Percentiles rank a stretch among this genome's conserved stretches.
Conservation (phyloP, 495 filamentous ascomycete species). For the Pseudevernia furfuracea region DNA sequence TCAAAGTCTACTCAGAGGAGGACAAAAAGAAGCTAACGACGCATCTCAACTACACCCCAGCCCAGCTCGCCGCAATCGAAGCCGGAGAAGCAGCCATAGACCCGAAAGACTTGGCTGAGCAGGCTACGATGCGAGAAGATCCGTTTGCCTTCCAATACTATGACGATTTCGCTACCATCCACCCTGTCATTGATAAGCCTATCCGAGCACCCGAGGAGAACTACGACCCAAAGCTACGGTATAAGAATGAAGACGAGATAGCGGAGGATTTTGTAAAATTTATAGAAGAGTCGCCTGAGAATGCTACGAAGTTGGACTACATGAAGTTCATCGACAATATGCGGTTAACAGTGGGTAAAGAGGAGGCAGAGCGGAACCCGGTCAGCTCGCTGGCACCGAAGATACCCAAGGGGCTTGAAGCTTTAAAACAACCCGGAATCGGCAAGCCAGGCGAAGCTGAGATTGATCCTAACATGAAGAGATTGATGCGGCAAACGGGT, state of each 20-base stretch:
- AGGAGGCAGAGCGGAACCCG: slow-evolving; percentile 44
- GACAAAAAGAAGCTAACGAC: slow-evolving; percentile 56
- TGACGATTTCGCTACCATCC: slow-evolving; percentile 73
- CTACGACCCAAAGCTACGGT: slow-evolving; percentile 51
- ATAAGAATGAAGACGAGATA: slow-evolving; percentile 55
- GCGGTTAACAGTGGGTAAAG: slow-evolving; percentile 45
- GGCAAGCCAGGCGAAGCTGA: slow-evolving; percentile 28
- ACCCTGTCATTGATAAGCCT: slow-evolving; percentile 66
- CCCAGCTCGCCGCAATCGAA: slow-evolving; percentile 77
- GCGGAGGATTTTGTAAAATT: slow-evolving; percentile 50
- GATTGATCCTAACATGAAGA: slow-evolving; percentile 45
- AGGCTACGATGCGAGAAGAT: slow-evolving; percentile 62
- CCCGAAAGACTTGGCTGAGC: slow-evolving; percentile 64
- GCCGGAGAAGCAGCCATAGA: slow-evolving; percentile 79
- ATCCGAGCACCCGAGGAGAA: slow-evolving; percentile 47
- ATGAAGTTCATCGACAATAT: slow-evolving; percentile 40
- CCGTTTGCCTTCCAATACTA: slow-evolving; percentile 66
- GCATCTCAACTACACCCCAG: slow-evolving; percentile 72
- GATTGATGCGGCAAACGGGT: slow-evolving; percentile 63
- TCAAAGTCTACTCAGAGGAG: slow-evolving; percentile 57
- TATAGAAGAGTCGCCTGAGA: slow-evolving; percentile 45
- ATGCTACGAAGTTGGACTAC: slow-evolving; percentile 38
- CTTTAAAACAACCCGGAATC: slow-evolving; percentile 11
- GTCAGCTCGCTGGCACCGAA: slow-evolving; percentile 40
- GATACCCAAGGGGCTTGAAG: slow-evolving; percentile 35